These are phyloP conservation scores for Thelonectria olida DNA, from an alignment of 2,329 filamentous ascomycete genomes.

Conservation along the genomic window DNA sequence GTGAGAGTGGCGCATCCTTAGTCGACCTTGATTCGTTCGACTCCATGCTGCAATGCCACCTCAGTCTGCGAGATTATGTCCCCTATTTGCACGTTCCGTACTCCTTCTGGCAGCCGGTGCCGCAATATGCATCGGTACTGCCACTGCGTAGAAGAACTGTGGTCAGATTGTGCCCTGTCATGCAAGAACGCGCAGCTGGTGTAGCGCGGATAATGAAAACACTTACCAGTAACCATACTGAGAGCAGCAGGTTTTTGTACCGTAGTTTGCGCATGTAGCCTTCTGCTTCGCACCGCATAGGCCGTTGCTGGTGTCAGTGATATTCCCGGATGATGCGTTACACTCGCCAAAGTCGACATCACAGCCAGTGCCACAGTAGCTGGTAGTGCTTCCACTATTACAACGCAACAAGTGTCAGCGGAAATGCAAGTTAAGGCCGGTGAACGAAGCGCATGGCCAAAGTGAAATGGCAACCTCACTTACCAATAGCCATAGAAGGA, in stretches of 20 bases:
- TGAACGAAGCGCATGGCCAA: not conserved
- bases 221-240: slow-evolving; percentile 45
- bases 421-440: not conserved
- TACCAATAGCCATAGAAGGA: slow-evolving; percentile 47
- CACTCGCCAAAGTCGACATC: slow-evolving; percentile 3
- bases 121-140: slow-evolving; percentile 36
- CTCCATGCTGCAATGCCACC: not conserved
- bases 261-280: not conserved
- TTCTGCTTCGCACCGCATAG: not conserved
- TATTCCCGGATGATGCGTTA: not conserved
- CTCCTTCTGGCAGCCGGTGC: slow-evolving; percentile 40
- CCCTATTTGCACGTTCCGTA: slow-evolving; percentile 41
- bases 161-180: slow-evolving; percentile 12
- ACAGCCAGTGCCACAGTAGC: slow-evolving; percentile 1
- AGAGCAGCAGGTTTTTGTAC: slow-evolving; percentile 46
- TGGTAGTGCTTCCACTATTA: slow-evolving; percentile 37
- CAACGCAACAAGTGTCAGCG: not conserved
- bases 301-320: slow-evolving; percentile 1
- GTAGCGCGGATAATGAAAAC: not conserved
- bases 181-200: not conserved
- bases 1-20: no score
- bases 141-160: not conserved
- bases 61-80: not conserved
- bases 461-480: slow-evolving; percentile 21
- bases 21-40: no score